phyloP scores from a whole-genome alignment of 768 basidiomycete genomes.

The Hortiboletus flavorubellus region DNA sequence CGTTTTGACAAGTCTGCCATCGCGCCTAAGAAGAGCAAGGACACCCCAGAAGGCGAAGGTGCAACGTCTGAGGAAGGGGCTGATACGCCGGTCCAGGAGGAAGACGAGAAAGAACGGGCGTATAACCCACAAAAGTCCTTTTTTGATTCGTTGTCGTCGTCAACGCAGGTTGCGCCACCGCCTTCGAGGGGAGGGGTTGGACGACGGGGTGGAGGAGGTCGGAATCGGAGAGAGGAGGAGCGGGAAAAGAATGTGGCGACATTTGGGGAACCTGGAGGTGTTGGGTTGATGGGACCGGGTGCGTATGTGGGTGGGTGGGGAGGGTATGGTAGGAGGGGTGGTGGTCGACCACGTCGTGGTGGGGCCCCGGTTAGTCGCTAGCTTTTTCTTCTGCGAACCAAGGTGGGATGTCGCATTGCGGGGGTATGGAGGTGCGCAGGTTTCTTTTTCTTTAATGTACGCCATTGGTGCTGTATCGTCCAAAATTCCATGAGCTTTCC shows the following conservation, averaged over 20 bases:
- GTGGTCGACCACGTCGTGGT: slow-evolving; percentile 40
- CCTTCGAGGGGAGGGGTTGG: slow-evolving; percentile 38
- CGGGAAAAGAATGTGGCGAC: slow-evolving; percentile 81
- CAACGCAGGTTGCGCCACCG: slow-evolving; percentile 36
- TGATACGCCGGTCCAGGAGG: slow-evolving; percentile 30
- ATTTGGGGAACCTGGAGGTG: slow-evolving; percentile 82
- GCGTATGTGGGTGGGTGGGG: slow-evolving; percentile 80
- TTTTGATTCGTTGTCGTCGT: slow-evolving; percentile 68
- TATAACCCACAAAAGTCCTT: slow-evolving; percentile 80
- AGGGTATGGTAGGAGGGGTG: slow-evolving; percentile 55
- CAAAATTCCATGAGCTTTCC: not conserved
- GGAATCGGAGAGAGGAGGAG: slow-evolving; percentile 78
- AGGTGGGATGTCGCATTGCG: not conserved
- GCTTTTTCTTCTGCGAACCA: not conserved
- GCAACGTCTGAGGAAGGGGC: slow-evolving; percentile 31
- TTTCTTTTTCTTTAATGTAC: slow-evolving; percentile 1
- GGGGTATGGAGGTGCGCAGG: not conserved
- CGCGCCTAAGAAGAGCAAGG: slow-evolving; percentile 34
- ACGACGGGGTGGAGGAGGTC: slow-evolving; percentile 47
- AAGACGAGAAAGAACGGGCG: slow-evolving; percentile 43
- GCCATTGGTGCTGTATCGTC: slow-evolving; percentile 13
- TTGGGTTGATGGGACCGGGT: slow-evolving; percentile 74
- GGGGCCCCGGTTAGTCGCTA: slow-evolving; percentile 23
- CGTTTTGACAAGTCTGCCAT: slow-evolving; percentile 75
- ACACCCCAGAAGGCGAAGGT: slow-evolving; percentile 28